Evolutionary conservation across 345 rosid species (phyloP), one percentile per base, ranked within the genome.

Genomic region (Isatis tinctoria): DNA sequence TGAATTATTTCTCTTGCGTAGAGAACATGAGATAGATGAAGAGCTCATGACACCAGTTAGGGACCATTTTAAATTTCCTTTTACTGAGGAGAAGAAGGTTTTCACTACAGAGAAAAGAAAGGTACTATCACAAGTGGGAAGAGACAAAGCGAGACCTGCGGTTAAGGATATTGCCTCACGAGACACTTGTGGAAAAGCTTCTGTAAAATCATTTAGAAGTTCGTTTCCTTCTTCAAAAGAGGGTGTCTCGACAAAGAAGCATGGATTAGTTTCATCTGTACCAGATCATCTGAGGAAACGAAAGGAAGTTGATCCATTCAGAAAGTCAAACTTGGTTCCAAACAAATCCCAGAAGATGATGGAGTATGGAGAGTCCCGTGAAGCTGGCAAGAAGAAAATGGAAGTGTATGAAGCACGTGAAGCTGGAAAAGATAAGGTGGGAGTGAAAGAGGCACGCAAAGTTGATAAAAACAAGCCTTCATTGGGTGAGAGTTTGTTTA

Each of bases 21-120:
- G 99, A 69, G 85, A 90, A 67, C 99, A 95, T 76, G 82, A 83
- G 75, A 88, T 95, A 47, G 70, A 74, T 57, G 91, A 87, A 10
- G 77, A 82, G 2, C 56, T 95, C 69, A 81, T 81, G 70, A 95
- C 99, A 74, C 99, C 99, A 32, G 69, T 65, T 47, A 86, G 97
- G 81, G 81, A 87, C 72, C 97, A 88, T 74, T 72, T 92, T 59
- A 78, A 67, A 68, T 95, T 92, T 75, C 99, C 99, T 74, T 73
- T 52, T 58, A 53, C 60, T 17, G 82, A 70, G 79, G 80, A 76
- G 37, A 74, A 62, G 72, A 85, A 73, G 79, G 51, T 60, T 52
- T 14, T 41, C 44, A 20, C 47, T 43, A 74, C 65, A 66, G 75
- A 74, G 60, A 82, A 67, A 62, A 77, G 71, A 70, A 75, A 39